Base-by-base conservation (phyloP, 2,329 filamentous ascomycete species). In the Thermothelomyces thermophilus region DNA sequence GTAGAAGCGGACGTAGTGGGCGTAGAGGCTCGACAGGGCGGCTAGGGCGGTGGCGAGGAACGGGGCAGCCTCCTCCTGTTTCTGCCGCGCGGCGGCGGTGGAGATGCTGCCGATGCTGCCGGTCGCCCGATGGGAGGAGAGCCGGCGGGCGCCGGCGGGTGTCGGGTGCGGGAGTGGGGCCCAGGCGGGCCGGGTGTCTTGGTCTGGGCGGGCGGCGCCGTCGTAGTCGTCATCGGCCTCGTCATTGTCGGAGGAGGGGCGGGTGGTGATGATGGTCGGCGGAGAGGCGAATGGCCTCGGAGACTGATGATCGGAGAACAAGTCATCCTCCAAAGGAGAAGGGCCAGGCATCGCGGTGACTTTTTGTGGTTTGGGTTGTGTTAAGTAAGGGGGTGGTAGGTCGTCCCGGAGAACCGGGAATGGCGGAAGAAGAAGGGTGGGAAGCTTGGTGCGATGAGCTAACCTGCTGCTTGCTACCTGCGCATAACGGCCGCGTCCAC, bases 1-100 rank as follows among this genome's bases (percentile, higher is more conserved):
- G 50, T 55, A 60, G 10, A 58, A 44, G 20, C 33, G 41, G 30
- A 53, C 19, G 17, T 46, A 40, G 7, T 50, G 50, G 0, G 41
- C 24, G 14, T 22, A 8, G 40, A 56, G 40, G 14, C 36, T 13
- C 13, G 46, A 19, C n/a, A 16, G 20, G 28, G 51, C 46, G 10
- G 46, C 17, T 26, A 40, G 13, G n/a, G 53, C 36, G 22, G 34
- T 40, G 19, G 31, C 13, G 34, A 52, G 19, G 10, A 56, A 19
- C 34, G 48, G 39, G 24, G 24, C 9, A n/a, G n/a, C n/a, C n/a
- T n/a, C n/a, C 9, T 26, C 24, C 9, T 26, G 11, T 37, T 31
- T 6, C 8, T 16, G 41, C 39, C 19, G 37, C 13, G 40, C 26
- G 44, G 16, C 24, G 26, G 5, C 36, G 50, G 22, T 33, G 45